Conservation (phyloP, 345 rosid species). For the Dovyalis caffra region DNA sequence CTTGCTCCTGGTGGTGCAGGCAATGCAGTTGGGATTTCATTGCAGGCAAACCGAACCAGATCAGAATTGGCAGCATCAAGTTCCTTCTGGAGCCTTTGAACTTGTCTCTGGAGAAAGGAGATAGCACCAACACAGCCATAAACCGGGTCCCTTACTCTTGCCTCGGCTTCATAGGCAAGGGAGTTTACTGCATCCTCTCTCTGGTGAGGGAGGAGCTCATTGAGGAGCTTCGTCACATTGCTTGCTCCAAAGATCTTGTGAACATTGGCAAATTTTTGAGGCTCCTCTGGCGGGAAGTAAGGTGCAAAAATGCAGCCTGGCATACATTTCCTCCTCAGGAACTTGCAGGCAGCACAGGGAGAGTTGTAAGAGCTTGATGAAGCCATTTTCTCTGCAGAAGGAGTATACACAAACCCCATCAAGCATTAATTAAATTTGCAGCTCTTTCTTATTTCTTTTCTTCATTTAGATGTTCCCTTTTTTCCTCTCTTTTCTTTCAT, state of each 20-base stretch:
- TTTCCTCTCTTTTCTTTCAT: not conserved
- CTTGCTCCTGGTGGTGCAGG: conserved; percentile 15
- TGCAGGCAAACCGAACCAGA: conserved; percentile 49
- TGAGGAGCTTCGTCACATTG: conserved; percentile 87
- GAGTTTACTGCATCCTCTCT: conserved; percentile 95
- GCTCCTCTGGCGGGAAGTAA: conserved; percentile 93
- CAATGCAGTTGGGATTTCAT: conserved; percentile 24
- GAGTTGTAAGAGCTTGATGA: conserved; percentile 86
- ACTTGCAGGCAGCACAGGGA: conserved; percentile 98
- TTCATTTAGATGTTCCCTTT: not conserved
- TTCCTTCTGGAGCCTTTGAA: conserved; percentile 88
- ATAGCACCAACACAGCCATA: conserved; percentile 90
- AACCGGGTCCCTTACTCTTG: conserved; percentile 86
- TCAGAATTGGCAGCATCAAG: conserved; percentile 84
- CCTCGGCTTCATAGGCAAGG: conserved; percentile 93
- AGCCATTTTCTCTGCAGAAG: conserved; percentile 36
- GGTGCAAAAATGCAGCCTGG: conserved; percentile 96
- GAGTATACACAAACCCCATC: conserved; percentile 8
- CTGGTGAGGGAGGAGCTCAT: conserved; percentile 85
- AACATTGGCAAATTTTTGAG: conserved; percentile 87
- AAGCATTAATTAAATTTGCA: not conserved
- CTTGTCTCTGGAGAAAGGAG: conserved; percentile 87
- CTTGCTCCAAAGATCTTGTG: conserved; percentile 98
- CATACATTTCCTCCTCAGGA: conserved; percentile 86
- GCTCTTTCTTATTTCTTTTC: not conserved